A percentile compares a stretch with the other conserved stretches of the same genome.
Conservation (phyloP, 257 asterid genomes). For the Solanum neorickii region DNA sequence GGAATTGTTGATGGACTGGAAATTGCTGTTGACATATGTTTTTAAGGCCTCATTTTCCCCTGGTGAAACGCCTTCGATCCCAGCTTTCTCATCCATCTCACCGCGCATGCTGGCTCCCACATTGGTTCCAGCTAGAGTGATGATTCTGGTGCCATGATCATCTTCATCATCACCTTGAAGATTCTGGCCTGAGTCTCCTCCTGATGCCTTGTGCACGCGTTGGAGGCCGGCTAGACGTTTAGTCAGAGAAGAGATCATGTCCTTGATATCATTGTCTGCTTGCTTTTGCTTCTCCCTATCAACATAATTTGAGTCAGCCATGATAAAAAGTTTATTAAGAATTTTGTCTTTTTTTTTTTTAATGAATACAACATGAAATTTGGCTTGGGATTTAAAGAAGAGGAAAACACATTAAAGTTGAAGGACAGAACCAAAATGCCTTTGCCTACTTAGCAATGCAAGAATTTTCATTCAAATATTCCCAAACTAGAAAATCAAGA, state of each 20-base stretch:
- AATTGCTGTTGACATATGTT: conserved; percentile 74
- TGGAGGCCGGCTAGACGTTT: conserved; percentile 36
- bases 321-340: neutral
- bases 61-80: conserved; percentile 4
- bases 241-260: conserved; percentile 51
- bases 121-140: conserved; percentile 79
- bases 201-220: conserved; percentile 20
- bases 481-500: conserved; percentile 8
- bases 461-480: conserved; percentile 14
- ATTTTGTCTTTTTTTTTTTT: neutral
- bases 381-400: conserved; percentile 16
- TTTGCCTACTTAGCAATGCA: conserved; percentile 24
- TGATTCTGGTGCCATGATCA: conserved; percentile 47
- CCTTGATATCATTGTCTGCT: conserved; percentile 48
- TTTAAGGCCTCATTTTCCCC: conserved; percentile 41
- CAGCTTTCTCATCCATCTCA: conserved; percentile 32
- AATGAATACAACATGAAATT: neutral
- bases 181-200: conserved; percentile 12
- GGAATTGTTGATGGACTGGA: conserved; percentile 87
- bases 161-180: conserved; percentile 20
- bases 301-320: conserved; percentile 10
- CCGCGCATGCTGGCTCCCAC: conserved; percentile 85
- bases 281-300: conserved; percentile 29
- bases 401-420: neutral
- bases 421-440: neutral